These are phyloP conservation scores for Sutorius eximius DNA, from an alignment of 1,284 basidiomycete genomes.

Conservation along the genomic window DNA sequence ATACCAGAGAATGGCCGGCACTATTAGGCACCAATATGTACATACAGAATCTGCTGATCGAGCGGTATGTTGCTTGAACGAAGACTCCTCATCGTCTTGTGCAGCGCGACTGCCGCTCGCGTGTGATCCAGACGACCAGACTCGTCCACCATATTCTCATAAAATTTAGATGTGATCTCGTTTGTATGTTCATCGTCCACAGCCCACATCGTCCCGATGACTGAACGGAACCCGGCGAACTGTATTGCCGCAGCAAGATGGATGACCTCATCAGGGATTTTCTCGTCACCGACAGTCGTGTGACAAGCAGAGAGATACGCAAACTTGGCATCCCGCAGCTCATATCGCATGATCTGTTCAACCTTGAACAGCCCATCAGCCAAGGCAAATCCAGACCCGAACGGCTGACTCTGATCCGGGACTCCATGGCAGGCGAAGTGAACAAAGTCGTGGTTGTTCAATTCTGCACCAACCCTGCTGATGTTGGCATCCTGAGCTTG, in stretches of 20 bases:
- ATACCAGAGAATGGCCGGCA: neutral
- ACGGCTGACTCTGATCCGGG: no score
- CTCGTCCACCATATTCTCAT: neutral
- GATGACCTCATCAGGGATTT: neutral
- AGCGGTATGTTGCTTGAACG: neutral
- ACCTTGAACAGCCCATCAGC: constrained; percentile 3
- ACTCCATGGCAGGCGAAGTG: no score
- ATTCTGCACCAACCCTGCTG: no score
- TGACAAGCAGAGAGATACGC: neutral
- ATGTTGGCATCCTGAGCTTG: no score
- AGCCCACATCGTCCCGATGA: neutral
- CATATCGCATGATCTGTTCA: neutral
- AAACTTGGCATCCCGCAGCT: neutral
- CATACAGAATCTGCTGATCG: neutral
- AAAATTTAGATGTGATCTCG: neutral
- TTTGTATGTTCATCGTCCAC: neutral
- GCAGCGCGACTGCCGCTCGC: neutral
- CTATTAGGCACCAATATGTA: neutral
- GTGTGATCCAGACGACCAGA: neutral
- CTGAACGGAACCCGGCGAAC: neutral
- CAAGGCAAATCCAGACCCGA: neutral
- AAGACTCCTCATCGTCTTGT: neutral
- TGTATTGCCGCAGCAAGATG: neutral
- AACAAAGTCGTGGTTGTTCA: no score
- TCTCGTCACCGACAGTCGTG: neutral